Percentiles rank a stretch among this genome's conserved stretches.
Conservation (phyloP, 1,284 basidiomycete genomes). For the Sparassis latifolia region DNA sequence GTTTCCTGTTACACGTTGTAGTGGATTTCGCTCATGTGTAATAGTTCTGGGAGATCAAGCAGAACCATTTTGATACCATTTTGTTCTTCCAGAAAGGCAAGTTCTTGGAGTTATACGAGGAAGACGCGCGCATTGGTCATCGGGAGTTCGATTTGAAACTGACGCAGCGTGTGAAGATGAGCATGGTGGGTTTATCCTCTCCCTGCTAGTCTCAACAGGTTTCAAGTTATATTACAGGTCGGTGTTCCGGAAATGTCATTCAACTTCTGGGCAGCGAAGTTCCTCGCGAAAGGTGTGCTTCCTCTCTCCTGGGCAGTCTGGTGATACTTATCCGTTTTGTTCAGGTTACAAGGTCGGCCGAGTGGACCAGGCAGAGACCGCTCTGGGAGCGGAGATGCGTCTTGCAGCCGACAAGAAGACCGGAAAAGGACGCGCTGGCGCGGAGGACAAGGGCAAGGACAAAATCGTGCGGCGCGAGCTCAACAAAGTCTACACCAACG, state of each 20-base stretch:
- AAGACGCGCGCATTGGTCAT: constrained; percentile 88
- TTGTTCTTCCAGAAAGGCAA: constrained; percentile 96
- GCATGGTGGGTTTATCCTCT: constrained; percentile 61
- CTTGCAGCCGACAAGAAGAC: constrained; percentile 65
- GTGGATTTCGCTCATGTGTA: neutral
- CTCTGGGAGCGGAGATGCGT: constrained; percentile 77
- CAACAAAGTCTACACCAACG: constrained; percentile 94
- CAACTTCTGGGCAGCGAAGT: constrained; percentile 88
- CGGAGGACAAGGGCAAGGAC: constrained; percentile 45
- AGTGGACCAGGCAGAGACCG: constrained; percentile 96
- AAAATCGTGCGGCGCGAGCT: constrained; percentile 87
- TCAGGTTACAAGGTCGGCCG: constrained; percentile 92
- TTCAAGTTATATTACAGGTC: constrained; percentile 45
- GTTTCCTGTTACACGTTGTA: constrained; percentile 12
- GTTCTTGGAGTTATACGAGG: constrained; percentile 80
- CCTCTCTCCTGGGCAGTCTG: neutral
- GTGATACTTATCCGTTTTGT: neutral
- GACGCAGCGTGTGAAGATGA: constrained; percentile 94
- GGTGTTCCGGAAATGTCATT: constrained; percentile 95
- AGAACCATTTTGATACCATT: constrained; percentile 90
- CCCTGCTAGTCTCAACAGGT: neutral
- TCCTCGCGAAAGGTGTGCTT: constrained; percentile 64
- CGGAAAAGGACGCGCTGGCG: constrained; percentile 42
- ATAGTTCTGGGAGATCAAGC: constrained; percentile 97
- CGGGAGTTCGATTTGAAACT: constrained; percentile 91